Percentiles rank a stretch among this genome's conserved stretches.
Evolutionary conservation across 331 rosid genomes (phyloP).

Genomic region (Spiraea crenata): DNA sequence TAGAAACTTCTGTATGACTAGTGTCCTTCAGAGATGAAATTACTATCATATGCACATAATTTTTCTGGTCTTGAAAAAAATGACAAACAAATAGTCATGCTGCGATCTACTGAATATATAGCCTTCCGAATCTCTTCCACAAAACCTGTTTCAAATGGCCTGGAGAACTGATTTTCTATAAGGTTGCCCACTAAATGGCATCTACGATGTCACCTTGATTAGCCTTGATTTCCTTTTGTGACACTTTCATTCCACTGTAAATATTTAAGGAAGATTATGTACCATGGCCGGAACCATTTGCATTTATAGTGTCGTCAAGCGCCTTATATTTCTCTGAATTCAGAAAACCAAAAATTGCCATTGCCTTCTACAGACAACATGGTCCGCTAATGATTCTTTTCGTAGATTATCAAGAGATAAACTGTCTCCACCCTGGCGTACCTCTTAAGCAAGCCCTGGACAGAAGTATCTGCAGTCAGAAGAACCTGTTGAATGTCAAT

Average conservation of each 20-base stretch:
- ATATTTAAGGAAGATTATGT: slow-evolving; percentile 25
- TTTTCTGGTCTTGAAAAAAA: slow-evolving; percentile 30
- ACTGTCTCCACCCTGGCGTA: slow-evolving; percentile 36
- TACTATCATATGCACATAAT: slow-evolving; percentile 34
- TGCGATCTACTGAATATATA: slow-evolving; percentile 28
- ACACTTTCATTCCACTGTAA: slow-evolving; percentile 25
- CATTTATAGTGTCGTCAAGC: slow-evolving; percentile 31
- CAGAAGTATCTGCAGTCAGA: slow-evolving; percentile 40
- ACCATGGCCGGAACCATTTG: slow-evolving; percentile 24
- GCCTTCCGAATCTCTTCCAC: slow-evolving; percentile 35
- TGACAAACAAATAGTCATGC: slow-evolving; percentile 29
- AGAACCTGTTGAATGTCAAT: slow-evolving; percentile 31
- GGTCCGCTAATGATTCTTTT: slow-evolving; percentile 35
- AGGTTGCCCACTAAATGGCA: slow-evolving; percentile 24
- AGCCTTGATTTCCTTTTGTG: slow-evolving; percentile 33
- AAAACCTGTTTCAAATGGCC: slow-evolving; percentile 25
- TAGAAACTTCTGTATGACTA: slow-evolving; percentile 34
- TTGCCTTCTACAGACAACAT: slow-evolving; percentile 31
- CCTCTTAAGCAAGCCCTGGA: slow-evolving; percentile 26
- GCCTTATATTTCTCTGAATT: slow-evolving; percentile 32
- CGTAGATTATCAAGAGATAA: slow-evolving; percentile 31
- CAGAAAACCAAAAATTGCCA: slow-evolving; percentile 25
- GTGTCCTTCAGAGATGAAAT: slow-evolving; percentile 30
- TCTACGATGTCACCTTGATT: slow-evolving; percentile 33
- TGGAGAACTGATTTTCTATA: slow-evolving; percentile 28